These are phyloP conservation scores for Hyphopichia pseudoburtonii DNA, from an alignment of 1,139 yeast species.

Conservation along the genomic window DNA sequence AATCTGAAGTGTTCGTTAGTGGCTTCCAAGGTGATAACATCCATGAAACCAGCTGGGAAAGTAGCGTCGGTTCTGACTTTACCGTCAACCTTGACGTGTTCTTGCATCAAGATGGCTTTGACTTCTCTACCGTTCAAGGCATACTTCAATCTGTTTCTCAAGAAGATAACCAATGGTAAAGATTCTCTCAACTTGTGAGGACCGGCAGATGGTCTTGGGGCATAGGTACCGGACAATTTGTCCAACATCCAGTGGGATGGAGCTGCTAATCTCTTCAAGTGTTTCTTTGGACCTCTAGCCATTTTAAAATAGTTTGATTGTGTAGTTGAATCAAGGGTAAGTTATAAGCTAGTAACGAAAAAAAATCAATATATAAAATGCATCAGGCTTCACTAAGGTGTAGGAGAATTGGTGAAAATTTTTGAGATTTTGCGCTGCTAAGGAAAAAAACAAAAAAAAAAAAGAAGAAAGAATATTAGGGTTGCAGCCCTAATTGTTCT, in stretches of 20 bases:
- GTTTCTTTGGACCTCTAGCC: constrained; percentile 42
- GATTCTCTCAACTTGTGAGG: constrained; percentile 99
- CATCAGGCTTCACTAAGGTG: no score
- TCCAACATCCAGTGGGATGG: constrained; percentile 99
- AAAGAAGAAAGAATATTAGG: background rate
- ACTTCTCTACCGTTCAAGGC: constrained; percentile 99
- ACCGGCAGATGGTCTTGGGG: constrained; percentile 99
- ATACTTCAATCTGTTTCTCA: constrained; percentile 99
- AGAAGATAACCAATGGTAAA: constrained; percentile 94
- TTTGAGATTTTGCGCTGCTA: constrained; percentile 5
- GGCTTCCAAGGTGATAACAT: constrained; percentile 93
- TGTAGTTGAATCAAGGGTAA: background rate
- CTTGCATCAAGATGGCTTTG: constrained; percentile 98
- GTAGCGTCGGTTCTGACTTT: constrained; percentile 99
- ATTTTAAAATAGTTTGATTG: constrained; percentile 11
- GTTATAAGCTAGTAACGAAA: no score
- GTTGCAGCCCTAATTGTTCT: background rate
- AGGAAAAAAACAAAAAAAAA: background rate
- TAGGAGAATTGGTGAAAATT: constrained; percentile 7
- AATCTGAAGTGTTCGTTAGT: constrained; percentile 99
- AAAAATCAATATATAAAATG: background rate
- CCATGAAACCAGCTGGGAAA: constrained; percentile 99
- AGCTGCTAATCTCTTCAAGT: constrained; percentile 47
- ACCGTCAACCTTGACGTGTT: constrained; percentile 98
- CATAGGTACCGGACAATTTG: constrained; percentile 99